These are phyloP conservation scores for Candida koratica DNA, from an alignment of 805 yeast species.

Conservation along the genomic window DNA sequence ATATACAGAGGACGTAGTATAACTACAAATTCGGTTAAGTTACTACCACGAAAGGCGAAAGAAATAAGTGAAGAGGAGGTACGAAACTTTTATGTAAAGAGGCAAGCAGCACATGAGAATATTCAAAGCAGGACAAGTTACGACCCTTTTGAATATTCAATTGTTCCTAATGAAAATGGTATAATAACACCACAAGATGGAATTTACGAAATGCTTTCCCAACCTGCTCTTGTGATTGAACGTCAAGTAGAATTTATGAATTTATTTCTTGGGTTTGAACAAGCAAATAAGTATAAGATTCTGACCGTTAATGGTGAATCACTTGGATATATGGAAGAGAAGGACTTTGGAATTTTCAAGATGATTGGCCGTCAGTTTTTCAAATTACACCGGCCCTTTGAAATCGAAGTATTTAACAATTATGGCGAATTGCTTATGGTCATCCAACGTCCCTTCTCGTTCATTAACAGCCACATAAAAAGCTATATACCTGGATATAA, in stretches of 20 bases:
- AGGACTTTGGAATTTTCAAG: conserved; percentile 66
- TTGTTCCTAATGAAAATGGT: conserved; percentile 46
- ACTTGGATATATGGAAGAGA: conserved; percentile 78
- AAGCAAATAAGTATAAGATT: conserved; percentile 74
- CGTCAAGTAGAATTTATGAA: conserved; percentile 87
- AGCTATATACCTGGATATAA: conserved; percentile 57
- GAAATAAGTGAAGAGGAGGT: conserved; percentile 39
- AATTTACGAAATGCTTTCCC: conserved; percentile 56
- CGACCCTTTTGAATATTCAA: conserved; percentile 20
- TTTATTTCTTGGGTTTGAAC: conserved; percentile 84
- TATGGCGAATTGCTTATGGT: conserved; percentile 58
- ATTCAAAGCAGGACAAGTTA: conserved; percentile 17
- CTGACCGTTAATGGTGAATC: conserved; percentile 70
- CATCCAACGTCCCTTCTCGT: conserved; percentile 78
- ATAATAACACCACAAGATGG: conserved; percentile 56
- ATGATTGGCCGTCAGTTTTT: conserved; percentile 79
- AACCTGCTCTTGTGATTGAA: conserved; percentile 84
- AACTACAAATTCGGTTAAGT: not conserved
- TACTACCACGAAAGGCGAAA: conserved; percentile 19
- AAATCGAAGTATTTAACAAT: conserved; percentile 65
- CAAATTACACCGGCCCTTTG: conserved; percentile 81
- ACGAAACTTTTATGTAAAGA: conserved; percentile 17
- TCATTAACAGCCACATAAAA: conserved; percentile 85
- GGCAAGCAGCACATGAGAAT: conserved; percentile 13
- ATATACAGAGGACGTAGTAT: not conserved